phyloP scores from a whole-genome alignment of 2,329 filamentous ascomycete genomes.

The Thyridium curvatum region DNA sequence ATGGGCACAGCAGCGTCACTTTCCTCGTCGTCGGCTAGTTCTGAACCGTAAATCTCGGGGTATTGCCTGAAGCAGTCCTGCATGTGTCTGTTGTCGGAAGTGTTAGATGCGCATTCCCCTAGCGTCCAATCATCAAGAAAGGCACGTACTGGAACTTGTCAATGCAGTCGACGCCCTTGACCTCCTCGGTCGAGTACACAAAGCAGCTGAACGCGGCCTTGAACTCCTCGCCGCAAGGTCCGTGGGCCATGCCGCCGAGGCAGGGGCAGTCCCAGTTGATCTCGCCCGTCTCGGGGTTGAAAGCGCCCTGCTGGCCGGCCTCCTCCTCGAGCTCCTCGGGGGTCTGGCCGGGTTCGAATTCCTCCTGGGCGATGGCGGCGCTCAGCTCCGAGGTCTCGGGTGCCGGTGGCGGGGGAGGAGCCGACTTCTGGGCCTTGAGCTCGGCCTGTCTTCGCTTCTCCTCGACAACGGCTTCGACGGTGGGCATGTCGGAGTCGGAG shows the following conservation, averaged over 20 bases:
- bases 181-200: conserved; percentile 89
- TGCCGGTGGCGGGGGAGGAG: conserved; percentile 13
- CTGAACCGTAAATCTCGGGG: conserved; percentile 87
- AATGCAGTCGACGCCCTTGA: conserved; percentile 96
- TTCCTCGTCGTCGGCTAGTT: conserved; percentile 71
- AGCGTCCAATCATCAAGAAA: background rate
- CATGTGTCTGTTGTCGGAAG: conserved; percentile 62
- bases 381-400: background rate
- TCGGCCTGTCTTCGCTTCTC: conserved; percentile 50
- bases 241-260: conserved; percentile 92
- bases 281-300: conserved; percentile 97
- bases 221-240: conserved; percentile 94
- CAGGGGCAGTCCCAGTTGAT: conserved; percentile 99
- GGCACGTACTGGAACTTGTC: conserved; percentile 86
- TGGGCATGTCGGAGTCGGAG: conserved; percentile 51
- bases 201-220: conserved; percentile 96
- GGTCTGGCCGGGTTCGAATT: conserved; percentile 18
- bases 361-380: conserved; percentile 15
- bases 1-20: conserved; percentile 18
- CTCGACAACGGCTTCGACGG: conserved; percentile 61
- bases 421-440: conserved; percentile 20
- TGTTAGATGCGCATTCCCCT: conserved; percentile 8
- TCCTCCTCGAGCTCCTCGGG: conserved; percentile 66
- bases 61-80: conserved; percentile 93
- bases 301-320: conserved; percentile 81